phyloP scores from a whole-genome alignment of 1,284 basidiomycete genomes.

The Tilletiaria anomala region DNA sequence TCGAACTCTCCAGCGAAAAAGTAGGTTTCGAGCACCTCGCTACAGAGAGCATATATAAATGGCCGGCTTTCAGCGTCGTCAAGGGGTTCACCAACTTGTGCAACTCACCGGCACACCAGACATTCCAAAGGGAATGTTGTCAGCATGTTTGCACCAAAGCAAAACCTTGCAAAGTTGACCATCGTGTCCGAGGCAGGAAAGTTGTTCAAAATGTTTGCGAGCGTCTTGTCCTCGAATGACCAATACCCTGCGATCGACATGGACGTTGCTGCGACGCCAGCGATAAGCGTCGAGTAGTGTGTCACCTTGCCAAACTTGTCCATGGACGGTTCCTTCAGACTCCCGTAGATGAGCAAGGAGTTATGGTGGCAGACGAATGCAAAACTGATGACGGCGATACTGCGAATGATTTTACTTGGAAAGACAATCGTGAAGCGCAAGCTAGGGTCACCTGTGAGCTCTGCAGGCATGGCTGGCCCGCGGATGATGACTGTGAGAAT shows the following conservation, averaged over 20 bases:
- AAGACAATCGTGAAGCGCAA: constrained; percentile 67
- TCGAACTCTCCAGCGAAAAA: constrained; percentile 25
- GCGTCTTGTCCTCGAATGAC: constrained; percentile 85
- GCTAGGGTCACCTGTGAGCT: constrained; percentile 54
- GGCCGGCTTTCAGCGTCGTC: too few relatives aligned
- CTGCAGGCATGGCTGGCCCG: constrained; percentile 62
- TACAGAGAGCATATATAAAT: too few relatives aligned
- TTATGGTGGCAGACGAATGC: constrained; percentile 40
- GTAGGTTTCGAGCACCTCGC: constrained; percentile 50
- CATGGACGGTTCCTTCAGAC: constrained; percentile 76
- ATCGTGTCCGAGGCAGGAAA: constrained; percentile 33
- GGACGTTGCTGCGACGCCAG: constrained; percentile 25
- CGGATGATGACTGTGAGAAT: constrained; percentile 73
- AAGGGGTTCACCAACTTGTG: too few relatives aligned
- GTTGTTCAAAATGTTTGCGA: constrained; percentile 42
- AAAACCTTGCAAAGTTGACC: constrained; percentile 68
- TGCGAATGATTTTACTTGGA: constrained; percentile 44
- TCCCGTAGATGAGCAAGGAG: constrained; percentile 62
- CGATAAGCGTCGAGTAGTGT: constrained; percentile 46
- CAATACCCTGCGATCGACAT: constrained; percentile 82
- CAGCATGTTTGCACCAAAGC: constrained; percentile 96
- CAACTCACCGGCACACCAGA: too few relatives aligned
- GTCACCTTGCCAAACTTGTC: constrained; percentile 88
- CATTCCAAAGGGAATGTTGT: constrained; percentile 83
- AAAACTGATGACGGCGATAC: constrained; percentile 37